Evolutionary conservation across 345 rosid species (phyloP).

Genomic region (Murraya koenigii): DNA sequence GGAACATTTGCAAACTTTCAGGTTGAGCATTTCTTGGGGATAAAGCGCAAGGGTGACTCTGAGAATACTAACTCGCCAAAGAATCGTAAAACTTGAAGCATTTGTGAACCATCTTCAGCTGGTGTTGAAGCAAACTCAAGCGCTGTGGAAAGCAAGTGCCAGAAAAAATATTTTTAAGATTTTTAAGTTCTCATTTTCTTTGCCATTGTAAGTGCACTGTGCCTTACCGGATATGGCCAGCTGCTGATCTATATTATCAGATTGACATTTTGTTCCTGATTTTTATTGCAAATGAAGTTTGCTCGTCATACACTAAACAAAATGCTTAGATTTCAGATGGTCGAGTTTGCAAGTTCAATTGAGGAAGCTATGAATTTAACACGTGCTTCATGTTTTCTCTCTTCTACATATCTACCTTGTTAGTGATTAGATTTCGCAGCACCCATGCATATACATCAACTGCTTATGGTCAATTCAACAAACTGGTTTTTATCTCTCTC

Average conservation of each 20-base stretch:
- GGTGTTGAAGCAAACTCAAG: neutral
- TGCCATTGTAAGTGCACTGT: neutral
- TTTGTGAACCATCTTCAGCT: neutral
- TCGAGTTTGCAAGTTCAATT: too few relatives aligned
- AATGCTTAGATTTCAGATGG: neutral
- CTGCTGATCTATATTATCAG: neutral
- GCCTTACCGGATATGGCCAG: neutral
- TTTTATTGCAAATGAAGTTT: neutral
- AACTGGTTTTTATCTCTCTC: neutral
- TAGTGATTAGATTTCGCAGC: neutral
- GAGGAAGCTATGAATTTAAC: too few relatives aligned
- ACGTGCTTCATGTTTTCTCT: neutral
- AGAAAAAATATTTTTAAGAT: neutral
- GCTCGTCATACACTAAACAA: neutral
- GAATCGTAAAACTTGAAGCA: conserved; percentile 57
- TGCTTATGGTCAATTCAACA: neutral
- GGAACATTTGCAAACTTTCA: conserved; percentile 18
- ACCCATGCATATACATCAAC: neutral
- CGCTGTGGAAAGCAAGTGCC: neutral
- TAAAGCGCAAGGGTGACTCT: conserved; percentile 68
- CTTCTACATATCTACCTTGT: neutral
- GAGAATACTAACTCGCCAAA: conserved; percentile 44
- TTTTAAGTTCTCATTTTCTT: neutral
- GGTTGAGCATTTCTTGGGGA: conserved; percentile 97
- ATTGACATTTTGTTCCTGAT: neutral